Percentiles rank a stretch among this genome's conserved stretches.
Evolutionary conservation across 768 basidiomycete genomes (phyloP).

Genomic region (Phlebiopsis gigantea): DNA sequence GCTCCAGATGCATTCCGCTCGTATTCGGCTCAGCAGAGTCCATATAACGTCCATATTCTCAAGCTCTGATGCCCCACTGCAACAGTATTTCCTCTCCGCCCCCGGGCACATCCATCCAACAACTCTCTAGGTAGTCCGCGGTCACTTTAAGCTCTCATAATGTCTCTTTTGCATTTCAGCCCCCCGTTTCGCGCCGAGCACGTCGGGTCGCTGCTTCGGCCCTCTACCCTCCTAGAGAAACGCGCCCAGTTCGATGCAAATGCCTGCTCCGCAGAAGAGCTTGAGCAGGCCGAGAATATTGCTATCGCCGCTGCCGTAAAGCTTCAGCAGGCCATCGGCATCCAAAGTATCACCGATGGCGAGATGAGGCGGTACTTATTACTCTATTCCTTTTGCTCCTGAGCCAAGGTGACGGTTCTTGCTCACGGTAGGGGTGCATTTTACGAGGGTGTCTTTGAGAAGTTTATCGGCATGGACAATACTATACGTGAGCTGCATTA

Average conservation of each 20-base stretch:
- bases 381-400: not conserved
- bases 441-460: conserved; percentile 62
- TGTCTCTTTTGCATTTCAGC: conserved; percentile 14
- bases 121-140: too few relatives aligned
- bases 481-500: conserved; percentile 20
- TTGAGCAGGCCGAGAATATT: conserved; percentile 43
- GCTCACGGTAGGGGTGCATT: conserved; percentile 42
- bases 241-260: conserved; percentile 38
- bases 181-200: conserved; percentile 51
- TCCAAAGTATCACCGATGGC: conserved; percentile 57
- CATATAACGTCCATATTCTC: too few relatives aligned
- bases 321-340: conserved; percentile 49
- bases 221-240: conserved; percentile 40
- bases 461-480: conserved; percentile 51
- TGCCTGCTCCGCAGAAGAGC: conserved; percentile 36
- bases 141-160: not conserved
- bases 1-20: too few relatives aligned
- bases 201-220: conserved; percentile 58
- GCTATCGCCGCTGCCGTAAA: conserved; percentile 47
- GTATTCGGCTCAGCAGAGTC: too few relatives aligned
- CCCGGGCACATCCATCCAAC: too few relatives aligned
- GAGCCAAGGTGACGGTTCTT: not conserved
- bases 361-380: conserved; percentile 34
- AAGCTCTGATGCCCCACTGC: too few relatives aligned
- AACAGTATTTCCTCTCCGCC: too few relatives aligned